Evolutionary conservation across 495 filamentous ascomycete genomes (phyloP).

Genomic region (Trichoderma orchidacearum): DNA sequence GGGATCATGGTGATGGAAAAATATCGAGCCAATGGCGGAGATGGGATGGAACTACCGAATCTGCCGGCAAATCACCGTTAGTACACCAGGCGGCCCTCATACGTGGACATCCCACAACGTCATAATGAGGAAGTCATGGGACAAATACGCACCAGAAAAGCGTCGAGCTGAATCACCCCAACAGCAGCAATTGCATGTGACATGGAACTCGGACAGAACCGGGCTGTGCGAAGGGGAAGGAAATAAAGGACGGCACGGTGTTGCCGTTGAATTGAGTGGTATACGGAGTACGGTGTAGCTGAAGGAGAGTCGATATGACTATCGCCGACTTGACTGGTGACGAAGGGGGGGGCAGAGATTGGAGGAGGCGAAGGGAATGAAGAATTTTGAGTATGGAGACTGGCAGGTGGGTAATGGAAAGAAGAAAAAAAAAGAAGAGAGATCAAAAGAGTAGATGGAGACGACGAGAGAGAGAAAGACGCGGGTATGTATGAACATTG

Average conservation of each 20-base stretch:
- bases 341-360: too few relatives aligned
- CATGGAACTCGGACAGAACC: not conserved
- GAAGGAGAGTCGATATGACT: too few relatives aligned
- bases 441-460: not conserved
- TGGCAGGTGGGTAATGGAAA: not conserved
- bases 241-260: not conserved
- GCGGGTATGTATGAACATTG: not conserved
- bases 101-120: not conserved
- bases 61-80: not conserved
- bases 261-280: too few relatives aligned
- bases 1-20: not conserved
- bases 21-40: not conserved
- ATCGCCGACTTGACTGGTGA: too few relatives aligned
- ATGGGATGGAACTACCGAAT: not conserved
- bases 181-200: constrained; percentile 1
- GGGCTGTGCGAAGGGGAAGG: not conserved
- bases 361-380: not conserved
- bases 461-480: not conserved
- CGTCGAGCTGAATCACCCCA: not conserved
- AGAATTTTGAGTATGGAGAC: not conserved
- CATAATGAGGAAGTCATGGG: not conserved
- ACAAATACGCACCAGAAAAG: not conserved
- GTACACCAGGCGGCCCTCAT: too few relatives aligned
- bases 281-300: too few relatives aligned
- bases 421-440: not conserved